These are phyloP conservation scores for Ilyonectria robusta DNA, from an alignment of 2,329 filamentous ascomycete genomes.

Conservation along the genomic window DNA sequence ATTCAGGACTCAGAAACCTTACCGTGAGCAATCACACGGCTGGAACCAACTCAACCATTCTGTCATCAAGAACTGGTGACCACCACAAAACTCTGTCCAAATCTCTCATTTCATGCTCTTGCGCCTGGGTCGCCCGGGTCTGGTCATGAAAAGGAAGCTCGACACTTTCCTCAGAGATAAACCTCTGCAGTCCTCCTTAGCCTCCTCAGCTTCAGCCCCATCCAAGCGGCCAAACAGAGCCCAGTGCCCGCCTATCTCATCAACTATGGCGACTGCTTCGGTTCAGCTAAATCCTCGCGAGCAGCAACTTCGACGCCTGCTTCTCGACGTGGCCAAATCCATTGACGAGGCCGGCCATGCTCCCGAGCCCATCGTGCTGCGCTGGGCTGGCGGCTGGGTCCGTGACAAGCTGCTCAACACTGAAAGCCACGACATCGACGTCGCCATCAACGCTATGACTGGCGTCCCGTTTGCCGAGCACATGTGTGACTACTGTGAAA, in stretches of 20 bases:
- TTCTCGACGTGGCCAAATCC: conserved; percentile 85
- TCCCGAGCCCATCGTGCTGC: conserved; percentile 72
- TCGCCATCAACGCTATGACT: conserved; percentile 89
- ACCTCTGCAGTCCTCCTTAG: conserved; percentile 10
- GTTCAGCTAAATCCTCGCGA: conserved; percentile 78
- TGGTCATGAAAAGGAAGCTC: conserved; percentile 55
- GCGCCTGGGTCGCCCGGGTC: conserved; percentile 39
- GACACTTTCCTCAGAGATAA: conserved; percentile 46
- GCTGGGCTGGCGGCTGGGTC: conserved; percentile 91
- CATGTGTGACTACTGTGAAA: conserved; percentile 77
- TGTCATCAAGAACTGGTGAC: not conserved
- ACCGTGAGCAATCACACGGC: not conserved
- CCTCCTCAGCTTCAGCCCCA: not conserved
- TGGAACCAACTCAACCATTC: not conserved
- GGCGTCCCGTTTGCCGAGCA: conserved; percentile 81
- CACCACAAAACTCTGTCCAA: not conserved
- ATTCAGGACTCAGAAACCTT: not conserved
- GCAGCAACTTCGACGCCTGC: conserved; percentile 78
- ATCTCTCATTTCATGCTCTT: conserved; percentile 39
- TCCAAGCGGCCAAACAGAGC: conserved; percentile 3
- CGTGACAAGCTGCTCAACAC: conserved; percentile 84
- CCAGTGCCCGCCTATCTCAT: conserved; percentile 6
- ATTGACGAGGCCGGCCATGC: conserved; percentile 63
- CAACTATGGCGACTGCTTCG: conserved; percentile 40
- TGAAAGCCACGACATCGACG: conserved; percentile 85